Percentiles rank a stretch among this genome's conserved stretches.
Evolutionary conservation across 176 grass and related monocot genomes (phyloP).

Genomic region (Chloris gayana): DNA sequence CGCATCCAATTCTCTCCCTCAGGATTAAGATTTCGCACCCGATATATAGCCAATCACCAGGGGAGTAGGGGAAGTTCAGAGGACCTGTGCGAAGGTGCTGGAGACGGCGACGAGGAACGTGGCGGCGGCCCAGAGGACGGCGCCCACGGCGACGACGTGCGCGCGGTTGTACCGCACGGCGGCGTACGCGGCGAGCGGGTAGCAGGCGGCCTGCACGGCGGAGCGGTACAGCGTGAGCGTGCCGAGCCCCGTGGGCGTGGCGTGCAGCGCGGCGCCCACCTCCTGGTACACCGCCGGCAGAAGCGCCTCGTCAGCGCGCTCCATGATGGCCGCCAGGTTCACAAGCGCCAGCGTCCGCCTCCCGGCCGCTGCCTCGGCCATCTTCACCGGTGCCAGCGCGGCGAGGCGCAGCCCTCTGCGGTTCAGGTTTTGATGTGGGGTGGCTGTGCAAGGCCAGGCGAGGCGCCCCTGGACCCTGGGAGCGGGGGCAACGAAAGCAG

Average conservation of each 20-base stretch:
- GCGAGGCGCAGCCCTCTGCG: not conserved
- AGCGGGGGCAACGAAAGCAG: not conserved
- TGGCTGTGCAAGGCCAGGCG: not conserved
- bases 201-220: slow-evolving; percentile 78
- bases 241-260: slow-evolving; percentile 66
- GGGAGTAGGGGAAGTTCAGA: not conserved
- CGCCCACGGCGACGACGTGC: slow-evolving; percentile 76
- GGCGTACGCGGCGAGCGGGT: slow-evolving; percentile 82
- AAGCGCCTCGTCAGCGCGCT: slow-evolving; percentile 87
- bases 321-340: slow-evolving; percentile 88
- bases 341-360: slow-evolving; percentile 66
- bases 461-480: not conserved
- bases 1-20: not conserved
- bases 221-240: slow-evolving; percentile 83
- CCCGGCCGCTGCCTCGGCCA: slow-evolving; percentile 9
- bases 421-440: not conserved
- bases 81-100: slow-evolving; percentile 67
- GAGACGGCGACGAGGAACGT: slow-evolving; percentile 89
- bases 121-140: slow-evolving; percentile 87
- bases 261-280: slow-evolving; percentile 73
- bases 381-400: not conserved
- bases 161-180: slow-evolving; percentile 72
- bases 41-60: not conserved
- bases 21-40: not conserved
- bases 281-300: slow-evolving; percentile 86